A percentile compares a stretch with the other conserved stretches of the same genome.
Evolutionary conservation across 2,329 filamentous ascomycete genomes (phyloP).

Genomic region (Colletotrichum sp.): DNA sequence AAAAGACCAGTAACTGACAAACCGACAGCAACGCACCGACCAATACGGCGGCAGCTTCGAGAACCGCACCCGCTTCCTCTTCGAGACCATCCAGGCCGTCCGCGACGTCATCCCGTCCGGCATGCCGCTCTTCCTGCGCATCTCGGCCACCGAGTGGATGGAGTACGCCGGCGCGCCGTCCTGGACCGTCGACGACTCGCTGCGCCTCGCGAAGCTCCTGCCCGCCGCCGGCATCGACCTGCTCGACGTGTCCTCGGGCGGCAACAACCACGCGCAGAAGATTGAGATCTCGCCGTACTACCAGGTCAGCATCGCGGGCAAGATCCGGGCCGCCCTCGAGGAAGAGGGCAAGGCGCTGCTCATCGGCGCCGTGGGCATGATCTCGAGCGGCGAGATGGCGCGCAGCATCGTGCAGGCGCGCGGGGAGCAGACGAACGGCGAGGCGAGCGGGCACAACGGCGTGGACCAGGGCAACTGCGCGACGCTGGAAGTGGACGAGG

Average conservation of each 20-base stretch:
- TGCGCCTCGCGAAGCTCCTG: constrained; percentile 71
- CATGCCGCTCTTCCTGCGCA: constrained; percentile 63
- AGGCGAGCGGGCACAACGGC: constrained; percentile 33
- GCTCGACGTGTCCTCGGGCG: constrained; percentile 81
- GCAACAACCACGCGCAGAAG: constrained; percentile 67
- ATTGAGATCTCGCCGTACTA: constrained; percentile 69
- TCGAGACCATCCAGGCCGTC: constrained; percentile 57
- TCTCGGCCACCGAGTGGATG: constrained; percentile 70
- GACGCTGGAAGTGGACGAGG: constrained; percentile 43
- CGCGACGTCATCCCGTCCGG: constrained; percentile 55
- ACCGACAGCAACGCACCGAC: constrained; percentile 59
- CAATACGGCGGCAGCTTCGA: constrained; percentile 69
- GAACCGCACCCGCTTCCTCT: constrained; percentile 67
- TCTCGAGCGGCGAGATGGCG: constrained; percentile 73
- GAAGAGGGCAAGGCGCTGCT: constrained; percentile 56
- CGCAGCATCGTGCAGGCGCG: constrained; percentile 56
- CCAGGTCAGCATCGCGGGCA: constrained; percentile 75
- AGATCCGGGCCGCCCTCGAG: constrained; percentile 70
- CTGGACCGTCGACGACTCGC: constrained; percentile 75
- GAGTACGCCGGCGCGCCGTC: constrained; percentile 49
- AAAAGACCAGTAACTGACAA: background rate
- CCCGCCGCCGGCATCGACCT: constrained; percentile 79
- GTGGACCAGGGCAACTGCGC: background rate
- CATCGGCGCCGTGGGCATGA: constrained; percentile 77
- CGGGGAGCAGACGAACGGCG: constrained; percentile 32